A percentile compares a stretch with the other conserved stretches of the same genome.
phyloP scores from a whole-genome alignment of 805 yeast genomes.

The Kurtzmaniella fragi region DNA sequence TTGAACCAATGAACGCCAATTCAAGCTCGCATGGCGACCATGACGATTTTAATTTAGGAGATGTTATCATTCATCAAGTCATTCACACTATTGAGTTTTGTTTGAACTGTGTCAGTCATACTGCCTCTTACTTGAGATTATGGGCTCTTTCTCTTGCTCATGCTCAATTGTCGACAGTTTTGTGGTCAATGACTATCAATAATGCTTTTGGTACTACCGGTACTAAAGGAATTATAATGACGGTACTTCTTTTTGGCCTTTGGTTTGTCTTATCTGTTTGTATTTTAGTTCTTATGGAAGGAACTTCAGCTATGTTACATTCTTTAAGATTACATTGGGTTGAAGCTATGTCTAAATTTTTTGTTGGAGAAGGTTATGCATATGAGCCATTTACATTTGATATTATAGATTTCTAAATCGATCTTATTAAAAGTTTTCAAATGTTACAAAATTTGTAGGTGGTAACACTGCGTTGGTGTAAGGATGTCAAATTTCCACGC shows the following conservation, averaged over 20 bases:
- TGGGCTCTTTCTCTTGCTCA: conserved; percentile 81
- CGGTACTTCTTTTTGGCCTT: conserved; percentile 61
- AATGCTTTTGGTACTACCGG: conserved; percentile 58
- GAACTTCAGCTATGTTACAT: conserved; percentile 81
- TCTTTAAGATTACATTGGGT: conserved; percentile 78
- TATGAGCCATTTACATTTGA: conserved; percentile 60
- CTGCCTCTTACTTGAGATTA: conserved; percentile 70
- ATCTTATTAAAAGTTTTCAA: not conserved
- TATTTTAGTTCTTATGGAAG: conserved; percentile 73
- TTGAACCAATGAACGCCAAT: conserved; percentile 26
- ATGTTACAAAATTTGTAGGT: not conserved
- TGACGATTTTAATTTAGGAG: conserved; percentile 47
- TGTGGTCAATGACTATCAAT: conserved; percentile 72
- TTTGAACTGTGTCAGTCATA: conserved; percentile 73
- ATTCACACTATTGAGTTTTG: conserved; percentile 80
- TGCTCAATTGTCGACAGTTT: conserved; percentile 68
- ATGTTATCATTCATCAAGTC: conserved; percentile 72
- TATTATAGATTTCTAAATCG: conserved; percentile 9
- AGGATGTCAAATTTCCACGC: conserved; percentile 9
- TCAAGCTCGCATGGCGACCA: conserved; percentile 24
- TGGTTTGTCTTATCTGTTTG: conserved; percentile 71
- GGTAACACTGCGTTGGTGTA: not conserved
- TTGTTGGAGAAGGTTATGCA: conserved; percentile 69
- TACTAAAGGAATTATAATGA: conserved; percentile 48
- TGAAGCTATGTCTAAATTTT: conserved; percentile 75